A percentile compares a stretch with the other conserved stretches of the same genome.
Conservation (phyloP, 257 asterid genomes). For the Prunella vulgaris region DNA sequence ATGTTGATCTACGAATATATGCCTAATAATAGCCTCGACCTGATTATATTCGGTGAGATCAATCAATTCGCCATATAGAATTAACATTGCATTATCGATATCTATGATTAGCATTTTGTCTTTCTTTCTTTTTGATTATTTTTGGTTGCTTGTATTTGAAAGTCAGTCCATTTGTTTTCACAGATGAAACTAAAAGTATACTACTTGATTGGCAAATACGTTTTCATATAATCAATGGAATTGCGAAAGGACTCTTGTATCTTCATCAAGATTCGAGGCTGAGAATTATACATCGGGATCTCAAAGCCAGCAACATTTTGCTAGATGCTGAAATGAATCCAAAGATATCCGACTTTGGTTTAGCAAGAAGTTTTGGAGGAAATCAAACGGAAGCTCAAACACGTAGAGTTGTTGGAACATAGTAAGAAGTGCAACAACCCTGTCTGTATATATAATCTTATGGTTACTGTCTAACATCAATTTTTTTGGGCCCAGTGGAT, state of each 20-base stretch:
- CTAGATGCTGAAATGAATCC: neutral
- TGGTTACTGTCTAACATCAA: neutral
- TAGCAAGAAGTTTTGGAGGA: neutral
- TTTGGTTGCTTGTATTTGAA: neutral
- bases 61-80: neutral
- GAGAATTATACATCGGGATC: neutral
- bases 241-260: constrained; percentile 15
- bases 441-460: too few relatives aligned
- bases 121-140: too few relatives aligned
- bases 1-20: constrained; percentile 20
- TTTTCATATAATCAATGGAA: constrained; percentile 4
- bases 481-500: neutral
- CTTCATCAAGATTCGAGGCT: constrained; percentile 11
- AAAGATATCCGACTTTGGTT: neutral
- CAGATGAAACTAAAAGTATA: neutral
- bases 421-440: neutral
- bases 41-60: constrained; percentile 2
- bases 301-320: neutral
- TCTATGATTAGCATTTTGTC: neutral
- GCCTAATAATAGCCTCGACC: constrained; percentile 16
- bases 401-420: neutral
- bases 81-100: neutral
- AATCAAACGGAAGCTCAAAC: neutral
- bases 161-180: neutral
- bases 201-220: constrained; percentile 1